Evolutionary conservation across 495 filamentous ascomycete genomes (phyloP), one percentile per base, ranked within the genome.

Genomic region (Immersiella caudata): DNA sequence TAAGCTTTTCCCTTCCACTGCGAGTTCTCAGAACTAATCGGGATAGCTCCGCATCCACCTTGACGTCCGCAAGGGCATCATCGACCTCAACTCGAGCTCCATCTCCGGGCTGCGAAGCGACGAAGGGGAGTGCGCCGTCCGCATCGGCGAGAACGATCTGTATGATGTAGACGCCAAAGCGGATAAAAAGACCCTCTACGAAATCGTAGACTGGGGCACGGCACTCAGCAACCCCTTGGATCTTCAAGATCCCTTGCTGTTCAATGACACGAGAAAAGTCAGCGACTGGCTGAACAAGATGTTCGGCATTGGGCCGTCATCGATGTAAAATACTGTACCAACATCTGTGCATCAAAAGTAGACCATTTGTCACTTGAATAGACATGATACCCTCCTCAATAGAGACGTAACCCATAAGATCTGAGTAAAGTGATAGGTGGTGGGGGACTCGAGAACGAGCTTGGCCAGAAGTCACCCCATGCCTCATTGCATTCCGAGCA

Each of bases 1-100:
- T 80, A 64, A 60, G 67, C 51, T 24, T 40, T 54, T 65, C 27
- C n/a, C 5, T 51, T n/a, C 20, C 14, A 6, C 4, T 50, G 21
- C 14, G 14, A 35, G 26, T 27, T 21, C 26, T 9, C 25, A 18
- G 22, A n/a, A 33, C 58, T 52, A 57, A 22, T 1, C 20, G 2
- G 6, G 1, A 3, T 3, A 76, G 75, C 72, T 79, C 64, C 33
- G 46, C 8, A 35, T 66, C 12, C 51, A 69, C 18, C 65, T 81
- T 27, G 84, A 79, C 4, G 70, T 78, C 18, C 79, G 80, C 0
- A 79, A 84, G 69, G 81, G 79, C 11, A 71, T 74, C 61, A 79
- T 85, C 51, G 73, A 72, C 9, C 71, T 75, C 0, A 71, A 71
- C 6, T 60, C 52, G 11, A 40, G 76, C 16, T 54, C 52, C 14